Base-by-base conservation (phyloP, 306 rosid genomes). In the Biancaea sappan region DNA sequence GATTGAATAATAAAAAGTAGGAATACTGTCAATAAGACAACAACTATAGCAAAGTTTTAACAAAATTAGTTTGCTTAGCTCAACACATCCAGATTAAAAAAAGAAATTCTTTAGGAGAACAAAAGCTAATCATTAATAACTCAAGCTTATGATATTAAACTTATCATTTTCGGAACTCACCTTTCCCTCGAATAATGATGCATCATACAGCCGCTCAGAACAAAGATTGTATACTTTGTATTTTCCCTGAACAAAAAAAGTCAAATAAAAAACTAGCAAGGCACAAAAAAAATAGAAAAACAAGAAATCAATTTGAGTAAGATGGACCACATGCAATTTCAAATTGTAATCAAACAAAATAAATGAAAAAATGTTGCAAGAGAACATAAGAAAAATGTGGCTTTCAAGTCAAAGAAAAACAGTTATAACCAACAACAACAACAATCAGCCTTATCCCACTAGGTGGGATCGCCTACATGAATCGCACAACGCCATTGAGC, bases 181-280 rank as follows among this genome's bases (percentile, higher is more conserved):
- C 98, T 95, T 95, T 80, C 98, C 98, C 90, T 95, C 98, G 73
- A 92, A 89, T 83, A 95, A 66, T 28, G 98, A 92, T 40, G 98
- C 99, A 77, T 95, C 98, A 81, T 95, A 95, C 56, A 95, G 87
- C 90, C 99, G 84, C 90, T 95, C 99, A 15, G 95, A 92, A 84
- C 99, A 95, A 47, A 92, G 99, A 76, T 95, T 95, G 80, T 95
- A 92, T 14, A 95, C 99, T 83, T 95, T 95, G 90, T 95, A 95
- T 78, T 92, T 92, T 25, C 41, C 97, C 99, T 92, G 92, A 79
- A 79, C 31, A 86, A 51, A 63, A 62, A 79, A 51, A 37, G 67
- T 80, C 83, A 80, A 32, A 64, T 57, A 32, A 69, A 37, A 69
- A 38, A 8, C 31, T 61, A 62, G 1, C 38, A 40, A 37, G 24